phyloP scores from a whole-genome alignment of 1,139 yeast genomes.

The Protomyces lactucae-debilis region DNA sequence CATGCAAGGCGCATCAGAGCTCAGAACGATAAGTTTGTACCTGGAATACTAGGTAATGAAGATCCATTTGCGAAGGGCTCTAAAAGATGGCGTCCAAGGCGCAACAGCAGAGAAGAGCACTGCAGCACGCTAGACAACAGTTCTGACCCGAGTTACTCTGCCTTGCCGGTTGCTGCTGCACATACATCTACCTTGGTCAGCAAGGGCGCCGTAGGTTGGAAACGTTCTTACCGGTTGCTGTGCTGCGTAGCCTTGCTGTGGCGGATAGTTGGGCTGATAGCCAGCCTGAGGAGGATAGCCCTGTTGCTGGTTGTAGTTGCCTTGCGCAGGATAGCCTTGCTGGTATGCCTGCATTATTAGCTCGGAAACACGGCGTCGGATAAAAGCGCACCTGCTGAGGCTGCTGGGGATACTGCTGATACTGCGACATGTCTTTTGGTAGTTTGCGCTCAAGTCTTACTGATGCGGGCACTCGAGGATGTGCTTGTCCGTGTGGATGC shows the following conservation, averaged over 20 bases:
- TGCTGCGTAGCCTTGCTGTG: constrained; percentile 9
- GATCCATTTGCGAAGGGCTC: too few relatives aligned
- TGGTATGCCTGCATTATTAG: background rate
- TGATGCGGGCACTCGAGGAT: too few relatives aligned
- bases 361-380: background rate
- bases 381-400: constrained; percentile 5
- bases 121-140: constrained; percentile 16
- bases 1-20: too few relatives aligned
- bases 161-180: background rate
- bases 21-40: too few relatives aligned
- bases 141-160: background rate
- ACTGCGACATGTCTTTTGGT: background rate
- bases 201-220: background rate
- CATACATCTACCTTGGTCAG: constrained; percentile 6
- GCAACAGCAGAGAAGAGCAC: constrained; percentile 19
- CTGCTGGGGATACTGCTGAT: constrained; percentile 19
- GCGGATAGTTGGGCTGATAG: background rate
- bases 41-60: too few relatives aligned
- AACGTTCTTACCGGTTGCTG: background rate
- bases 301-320: background rate
- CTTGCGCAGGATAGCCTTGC: constrained; percentile 17
- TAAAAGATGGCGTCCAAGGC: constrained; percentile 21
- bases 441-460: too few relatives aligned
- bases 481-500: too few relatives aligned
- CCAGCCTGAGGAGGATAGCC: background rate